phyloP scores from a whole-genome alignment of 495 filamentous ascomycete genomes.

The Penicillium steckii region DNA sequence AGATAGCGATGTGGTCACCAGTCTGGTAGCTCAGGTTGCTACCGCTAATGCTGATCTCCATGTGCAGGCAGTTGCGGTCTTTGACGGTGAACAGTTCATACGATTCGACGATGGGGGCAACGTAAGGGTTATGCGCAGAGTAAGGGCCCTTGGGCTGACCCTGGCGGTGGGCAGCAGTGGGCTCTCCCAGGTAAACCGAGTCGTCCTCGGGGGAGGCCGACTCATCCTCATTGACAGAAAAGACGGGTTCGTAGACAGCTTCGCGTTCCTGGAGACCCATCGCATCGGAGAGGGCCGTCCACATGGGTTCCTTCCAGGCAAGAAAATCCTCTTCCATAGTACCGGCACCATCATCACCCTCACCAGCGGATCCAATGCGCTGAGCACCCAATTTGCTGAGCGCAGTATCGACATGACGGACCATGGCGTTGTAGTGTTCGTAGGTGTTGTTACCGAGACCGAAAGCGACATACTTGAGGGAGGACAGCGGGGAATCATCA shows the following conservation, averaged over 20 bases:
- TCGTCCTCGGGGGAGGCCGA: conserved; percentile 73
- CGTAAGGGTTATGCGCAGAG: conserved; percentile 95
- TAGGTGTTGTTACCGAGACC: conserved; percentile 98
- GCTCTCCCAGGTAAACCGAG: conserved; percentile 91
- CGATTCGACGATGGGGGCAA: conserved; percentile 90
- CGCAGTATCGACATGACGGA: conserved; percentile 80
- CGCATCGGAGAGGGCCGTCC: conserved; percentile 73
- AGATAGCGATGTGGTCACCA: conserved; percentile 94
- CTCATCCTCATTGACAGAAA: conserved; percentile 75
- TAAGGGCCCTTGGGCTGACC: conserved; percentile 83
- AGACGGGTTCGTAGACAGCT: conserved; percentile 92
- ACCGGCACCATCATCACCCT: conserved; percentile 96
- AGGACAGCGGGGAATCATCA: conserved; percentile 72
- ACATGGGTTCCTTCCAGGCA: conserved; percentile 99
- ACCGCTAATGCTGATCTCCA: conserved; percentile 89
- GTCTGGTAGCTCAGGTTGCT: conserved; percentile 87
- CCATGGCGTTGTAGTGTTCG: conserved; percentile 99
- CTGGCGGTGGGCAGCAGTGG: conserved; percentile 93
- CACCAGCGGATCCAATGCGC: conserved; percentile 83
- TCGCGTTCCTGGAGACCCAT: conserved; percentile 94
- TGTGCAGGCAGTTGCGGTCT: conserved; percentile 92
- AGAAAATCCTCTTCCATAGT: conserved; percentile 99
- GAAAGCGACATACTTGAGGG: conserved; percentile 92
- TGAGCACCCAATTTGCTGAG: conserved; percentile 77
- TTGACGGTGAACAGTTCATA: conserved; percentile 88